These are phyloP conservation scores for Vachellia collinsii DNA, from an alignment of 306 rosid genomes.

Conservation along the genomic window DNA sequence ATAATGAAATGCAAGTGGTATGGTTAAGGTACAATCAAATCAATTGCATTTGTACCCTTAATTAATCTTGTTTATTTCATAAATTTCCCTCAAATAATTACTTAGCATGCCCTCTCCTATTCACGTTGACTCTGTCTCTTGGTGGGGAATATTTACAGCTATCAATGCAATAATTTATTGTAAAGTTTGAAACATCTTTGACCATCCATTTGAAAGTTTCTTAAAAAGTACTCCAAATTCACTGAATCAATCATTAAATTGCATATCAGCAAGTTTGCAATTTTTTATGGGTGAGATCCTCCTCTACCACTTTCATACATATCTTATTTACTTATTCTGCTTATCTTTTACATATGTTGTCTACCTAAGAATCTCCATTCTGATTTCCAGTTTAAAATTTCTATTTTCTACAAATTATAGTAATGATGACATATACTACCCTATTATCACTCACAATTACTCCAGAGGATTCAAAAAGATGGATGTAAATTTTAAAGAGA, in stretches of 20 bases:
- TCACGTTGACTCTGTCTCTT: neutral
- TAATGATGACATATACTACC: neutral
- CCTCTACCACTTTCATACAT: neutral
- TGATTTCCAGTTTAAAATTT: neutral
- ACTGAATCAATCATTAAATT: neutral
- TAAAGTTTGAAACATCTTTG: conserved; percentile 11
- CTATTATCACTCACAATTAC: neutral
- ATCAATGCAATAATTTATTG: neutral
- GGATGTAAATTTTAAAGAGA: neutral
- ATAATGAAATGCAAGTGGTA: neutral
- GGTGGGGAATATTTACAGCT: conserved; percentile 3
- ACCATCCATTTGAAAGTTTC: conserved; percentile 8
- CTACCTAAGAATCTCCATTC: neutral
- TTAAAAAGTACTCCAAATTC: neutral
- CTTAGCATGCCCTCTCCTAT: neutral
- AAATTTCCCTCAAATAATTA: neutral
- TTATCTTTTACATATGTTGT: neutral
- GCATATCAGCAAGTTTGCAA: neutral
- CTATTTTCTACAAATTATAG: neutral
- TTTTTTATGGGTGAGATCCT: neutral
- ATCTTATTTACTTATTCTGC: neutral
- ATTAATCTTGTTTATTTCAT: neutral
- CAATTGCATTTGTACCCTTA: neutral
- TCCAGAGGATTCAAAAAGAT: neutral
- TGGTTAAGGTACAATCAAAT: neutral